Percentiles rank a stretch among this genome's conserved stretches.
phyloP scores from a whole-genome alignment of 176 grass and related monocot species.

The Carex littledalei region DNA sequence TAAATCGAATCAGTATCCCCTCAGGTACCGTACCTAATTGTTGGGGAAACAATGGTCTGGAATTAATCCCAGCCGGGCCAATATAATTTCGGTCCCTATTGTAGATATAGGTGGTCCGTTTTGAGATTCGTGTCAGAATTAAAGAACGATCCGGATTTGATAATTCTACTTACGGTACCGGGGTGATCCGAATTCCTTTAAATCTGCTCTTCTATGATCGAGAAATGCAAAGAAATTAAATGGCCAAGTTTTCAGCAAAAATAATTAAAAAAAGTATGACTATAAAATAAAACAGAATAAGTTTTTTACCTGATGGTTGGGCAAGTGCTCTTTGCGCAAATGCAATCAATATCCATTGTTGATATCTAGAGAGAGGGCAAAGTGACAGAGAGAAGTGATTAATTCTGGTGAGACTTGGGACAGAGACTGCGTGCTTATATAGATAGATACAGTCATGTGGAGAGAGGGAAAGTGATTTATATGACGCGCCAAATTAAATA shows the following conservation, averaged over 20 bases:
- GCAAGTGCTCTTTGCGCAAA: background rate
- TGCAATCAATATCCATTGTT: conserved; percentile 2
- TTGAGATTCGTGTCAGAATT: too few species aligned
- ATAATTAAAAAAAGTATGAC: background rate
- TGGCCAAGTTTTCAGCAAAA: background rate
- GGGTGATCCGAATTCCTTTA: too few species aligned
- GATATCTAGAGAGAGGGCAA: background rate
- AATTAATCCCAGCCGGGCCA: too few species aligned
- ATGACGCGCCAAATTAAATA: background rate
- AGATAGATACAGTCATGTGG: background rate
- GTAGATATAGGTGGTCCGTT: too few species aligned
- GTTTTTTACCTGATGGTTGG: conserved; percentile 3
- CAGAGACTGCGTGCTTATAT: background rate
- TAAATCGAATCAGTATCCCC: too few species aligned
- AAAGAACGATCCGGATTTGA: too few species aligned
- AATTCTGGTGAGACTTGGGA: background rate
- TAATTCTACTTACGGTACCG: too few species aligned
- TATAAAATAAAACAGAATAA: background rate
- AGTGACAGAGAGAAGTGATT: background rate
- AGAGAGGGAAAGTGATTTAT: background rate
- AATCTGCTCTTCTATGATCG: background rate
- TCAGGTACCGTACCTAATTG: too few species aligned
- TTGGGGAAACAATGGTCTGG: too few species aligned
- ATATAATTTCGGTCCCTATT: too few species aligned
- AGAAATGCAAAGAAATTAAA: background rate